Percentiles rank a stretch among this genome's conserved stretches.
phyloP scores from a whole-genome alignment of 345 rosid species.

The Gossypium stocksii region DNA sequence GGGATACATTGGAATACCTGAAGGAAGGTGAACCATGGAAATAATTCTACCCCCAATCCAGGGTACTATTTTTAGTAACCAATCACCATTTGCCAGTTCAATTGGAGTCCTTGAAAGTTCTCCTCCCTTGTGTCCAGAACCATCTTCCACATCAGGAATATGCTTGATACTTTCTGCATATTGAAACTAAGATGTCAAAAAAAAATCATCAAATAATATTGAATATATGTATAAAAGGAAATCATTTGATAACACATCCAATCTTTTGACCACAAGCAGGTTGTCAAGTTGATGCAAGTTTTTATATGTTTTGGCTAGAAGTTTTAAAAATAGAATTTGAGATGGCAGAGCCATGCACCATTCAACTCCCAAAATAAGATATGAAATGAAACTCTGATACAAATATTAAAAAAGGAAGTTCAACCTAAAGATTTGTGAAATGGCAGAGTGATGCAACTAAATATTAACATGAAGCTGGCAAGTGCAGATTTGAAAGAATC shows the following conservation, averaged over 20 bases:
- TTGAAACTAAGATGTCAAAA: background rate
- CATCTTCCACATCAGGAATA: constrained; percentile 56
- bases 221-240: background rate
- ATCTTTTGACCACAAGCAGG: background rate
- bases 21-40: constrained; percentile 85
- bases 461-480: background rate
- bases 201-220: background rate
- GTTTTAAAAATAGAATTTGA: background rate
- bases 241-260: background rate
- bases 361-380: background rate
- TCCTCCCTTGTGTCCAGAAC: constrained; percentile 50
- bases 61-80: constrained; percentile 73
- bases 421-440: background rate
- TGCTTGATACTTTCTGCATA: constrained; percentile 53
- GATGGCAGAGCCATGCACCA: background rate
- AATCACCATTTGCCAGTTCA: constrained; percentile 64
- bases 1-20: constrained; percentile 46
- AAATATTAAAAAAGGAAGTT: background rate
- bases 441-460: background rate
- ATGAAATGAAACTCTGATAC: background rate
- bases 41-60: constrained; percentile 94
- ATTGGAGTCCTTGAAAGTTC: constrained; percentile 59
- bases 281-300: background rate
- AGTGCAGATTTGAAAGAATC: background rate
- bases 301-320: background rate